Conservation (phyloP, 768 basidiomycete genomes). For the Hirschioporus abietinus region DNA sequence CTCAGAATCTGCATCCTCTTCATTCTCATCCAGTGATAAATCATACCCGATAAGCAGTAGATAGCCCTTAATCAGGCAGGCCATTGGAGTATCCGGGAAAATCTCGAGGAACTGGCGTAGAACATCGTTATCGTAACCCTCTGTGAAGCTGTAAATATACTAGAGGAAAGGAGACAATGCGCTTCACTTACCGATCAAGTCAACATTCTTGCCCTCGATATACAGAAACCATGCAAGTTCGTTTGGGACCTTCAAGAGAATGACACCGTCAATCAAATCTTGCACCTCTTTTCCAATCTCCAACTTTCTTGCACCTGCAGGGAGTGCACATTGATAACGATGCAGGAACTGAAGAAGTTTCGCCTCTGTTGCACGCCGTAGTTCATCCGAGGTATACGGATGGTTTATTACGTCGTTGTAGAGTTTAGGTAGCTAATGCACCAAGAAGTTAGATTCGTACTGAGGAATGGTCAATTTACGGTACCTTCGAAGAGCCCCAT, state of each 20-base stretch:
- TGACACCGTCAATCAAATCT: slow-evolving; percentile 65
- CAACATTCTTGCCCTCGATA: slow-evolving; percentile 69
- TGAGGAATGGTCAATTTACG: not conserved
- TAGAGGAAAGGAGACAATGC: slow-evolving; percentile 6
- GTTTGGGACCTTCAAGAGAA: slow-evolving; percentile 72
- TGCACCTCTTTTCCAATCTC: slow-evolving; percentile 58
- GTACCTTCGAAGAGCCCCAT: slow-evolving; percentile 55
- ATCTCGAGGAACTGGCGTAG: slow-evolving; percentile 57
- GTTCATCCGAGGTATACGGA: slow-evolving; percentile 67
- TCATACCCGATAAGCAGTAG: slow-evolving; percentile 49
- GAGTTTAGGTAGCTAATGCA: slow-evolving; percentile 54
- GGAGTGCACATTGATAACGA: slow-evolving; percentile 55
- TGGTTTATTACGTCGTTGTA: slow-evolving; percentile 83
- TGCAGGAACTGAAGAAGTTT: slow-evolving; percentile 67
- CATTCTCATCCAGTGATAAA: slow-evolving; percentile 30
- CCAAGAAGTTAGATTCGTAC: not conserved
- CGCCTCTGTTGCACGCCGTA: slow-evolving; percentile 72
- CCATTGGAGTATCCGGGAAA: slow-evolving; percentile 56
- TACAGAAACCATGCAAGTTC: slow-evolving; percentile 77
- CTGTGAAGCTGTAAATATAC: slow-evolving; percentile 30
- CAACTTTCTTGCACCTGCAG: slow-evolving; percentile 38
- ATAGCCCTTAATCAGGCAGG: slow-evolving; percentile 60
- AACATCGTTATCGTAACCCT: slow-evolving; percentile 50
- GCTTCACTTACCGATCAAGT: slow-evolving; percentile 50
- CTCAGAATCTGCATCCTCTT: slow-evolving; percentile 25